Evolutionary conservation across 306 rosid species (phyloP).

Genomic region (Ormosia semicastrata): DNA sequence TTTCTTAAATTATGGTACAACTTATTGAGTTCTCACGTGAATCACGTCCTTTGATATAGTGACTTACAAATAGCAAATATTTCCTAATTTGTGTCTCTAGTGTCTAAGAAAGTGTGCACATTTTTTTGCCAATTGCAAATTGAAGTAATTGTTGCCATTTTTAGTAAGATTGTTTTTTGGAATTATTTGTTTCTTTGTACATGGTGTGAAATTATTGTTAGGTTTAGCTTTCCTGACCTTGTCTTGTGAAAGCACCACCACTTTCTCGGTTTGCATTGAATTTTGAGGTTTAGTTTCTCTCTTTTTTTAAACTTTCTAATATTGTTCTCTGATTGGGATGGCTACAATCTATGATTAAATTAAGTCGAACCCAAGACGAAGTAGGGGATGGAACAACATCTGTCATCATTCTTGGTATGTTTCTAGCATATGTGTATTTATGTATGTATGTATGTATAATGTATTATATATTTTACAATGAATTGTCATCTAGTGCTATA

Average conservation of each 20-base stretch:
- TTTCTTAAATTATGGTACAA: neutral
- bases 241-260: neutral
- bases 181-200: neutral
- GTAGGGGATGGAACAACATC: slow-evolving; percentile 96
- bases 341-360: slow-evolving; percentile 64
- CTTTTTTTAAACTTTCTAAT: neutral
- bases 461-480: neutral
- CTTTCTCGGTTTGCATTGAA: neutral
- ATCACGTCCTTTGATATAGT: neutral
- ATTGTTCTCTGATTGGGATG: neutral
- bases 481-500: neutral
- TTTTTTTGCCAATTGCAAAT: neutral
- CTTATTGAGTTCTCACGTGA: neutral
- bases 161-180: neutral
- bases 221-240: neutral
- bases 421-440: neutral
- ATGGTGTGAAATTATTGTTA: neutral
- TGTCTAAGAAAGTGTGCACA: neutral
- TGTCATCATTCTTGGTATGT: slow-evolving; percentile 66
- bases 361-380: slow-evolving; percentile 81
- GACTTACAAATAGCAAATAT: neutral
- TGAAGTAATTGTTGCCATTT: neutral
- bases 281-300: neutral
- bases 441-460: neutral
- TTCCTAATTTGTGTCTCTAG: neutral